phyloP scores from a whole-genome alignment of 192 early-diverging fungal genomes.

The Backusella sp. region DNA sequence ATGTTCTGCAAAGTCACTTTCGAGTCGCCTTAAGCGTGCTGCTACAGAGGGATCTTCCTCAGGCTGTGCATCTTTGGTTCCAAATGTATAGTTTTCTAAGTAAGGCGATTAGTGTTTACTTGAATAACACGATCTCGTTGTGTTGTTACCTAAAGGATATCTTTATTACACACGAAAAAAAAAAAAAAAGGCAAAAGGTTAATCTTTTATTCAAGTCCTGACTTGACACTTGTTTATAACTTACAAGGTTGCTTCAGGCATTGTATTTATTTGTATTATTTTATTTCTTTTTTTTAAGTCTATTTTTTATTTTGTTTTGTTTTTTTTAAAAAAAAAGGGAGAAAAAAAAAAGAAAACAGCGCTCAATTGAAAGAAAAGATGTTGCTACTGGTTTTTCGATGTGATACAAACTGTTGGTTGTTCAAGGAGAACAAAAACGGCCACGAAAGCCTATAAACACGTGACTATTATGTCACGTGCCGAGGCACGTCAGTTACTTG shows the following conservation, averaged over 20 bases:
- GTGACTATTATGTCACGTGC: too few relatives aligned
- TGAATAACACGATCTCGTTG: neutral
- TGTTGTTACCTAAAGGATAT: slow-evolving; percentile 22
- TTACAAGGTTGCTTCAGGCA: slow-evolving; percentile 17
- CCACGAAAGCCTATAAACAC: too few relatives aligned
- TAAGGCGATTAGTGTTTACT: neutral
- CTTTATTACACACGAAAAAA: slow-evolving; percentile 4
- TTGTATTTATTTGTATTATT: neutral
- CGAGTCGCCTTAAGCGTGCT: slow-evolving; percentile 59
- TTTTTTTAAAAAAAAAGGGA: too few relatives aligned
- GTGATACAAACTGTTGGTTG: neutral
- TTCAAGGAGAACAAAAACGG: neutral
- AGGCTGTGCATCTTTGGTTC: slow-evolving; percentile 69
- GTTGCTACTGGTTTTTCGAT: neutral
- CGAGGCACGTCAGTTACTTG: too few relatives aligned
- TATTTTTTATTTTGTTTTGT: neutral
- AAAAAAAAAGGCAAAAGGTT: neutral
- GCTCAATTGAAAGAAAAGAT: neutral
- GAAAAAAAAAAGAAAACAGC: neutral
- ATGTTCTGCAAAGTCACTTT: slow-evolving; percentile 59
- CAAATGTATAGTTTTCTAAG: slow-evolving; percentile 65
- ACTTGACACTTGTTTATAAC: neutral
- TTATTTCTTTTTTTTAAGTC: neutral
- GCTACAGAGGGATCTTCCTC: slow-evolving; percentile 61
- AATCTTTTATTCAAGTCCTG: neutral